Percentiles rank a stretch among this genome's conserved stretches.
These are phyloP conservation scores for Cladosporium velox DNA, from an alignment of 2,329 filamentous ascomycete species.

Conservation along the genomic window DNA sequence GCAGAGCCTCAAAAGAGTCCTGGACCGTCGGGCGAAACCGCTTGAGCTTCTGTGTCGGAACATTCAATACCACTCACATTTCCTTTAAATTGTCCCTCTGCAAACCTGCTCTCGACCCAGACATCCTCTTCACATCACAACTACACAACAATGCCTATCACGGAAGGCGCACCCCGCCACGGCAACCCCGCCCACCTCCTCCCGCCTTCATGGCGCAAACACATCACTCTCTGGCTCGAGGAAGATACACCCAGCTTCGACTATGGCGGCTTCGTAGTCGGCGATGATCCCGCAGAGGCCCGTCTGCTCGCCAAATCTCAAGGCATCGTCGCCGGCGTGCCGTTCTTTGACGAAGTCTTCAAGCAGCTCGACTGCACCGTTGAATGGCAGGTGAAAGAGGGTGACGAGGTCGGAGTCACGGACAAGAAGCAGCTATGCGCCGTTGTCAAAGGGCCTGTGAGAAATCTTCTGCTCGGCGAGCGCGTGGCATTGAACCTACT, in stretches of 20 bases:
- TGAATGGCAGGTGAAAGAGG: slow-evolving; percentile 82
- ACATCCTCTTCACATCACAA: not conserved
- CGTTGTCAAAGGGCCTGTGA: slow-evolving; percentile 80
- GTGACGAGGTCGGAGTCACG: slow-evolving; percentile 63
- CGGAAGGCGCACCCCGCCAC: slow-evolving; percentile 57
- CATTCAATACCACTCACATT: not conserved
- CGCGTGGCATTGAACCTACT: slow-evolving; percentile 89
- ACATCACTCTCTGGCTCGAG: slow-evolving; percentile 81
- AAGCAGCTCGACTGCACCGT: slow-evolving; percentile 84
- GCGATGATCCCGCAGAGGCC: slow-evolving; percentile 58
- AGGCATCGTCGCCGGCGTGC: slow-evolving; percentile 85
- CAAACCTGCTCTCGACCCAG: not conserved
- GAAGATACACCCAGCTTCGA: slow-evolving; percentile 97
- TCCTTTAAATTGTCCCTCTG: not conserved
- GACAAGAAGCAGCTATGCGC: slow-evolving; percentile 68
- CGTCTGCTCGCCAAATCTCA: slow-evolving; percentile 59
- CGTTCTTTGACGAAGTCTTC: slow-evolving; percentile 96
- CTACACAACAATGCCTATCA: slow-evolving; percentile 37
- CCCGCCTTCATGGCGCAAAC: slow-evolving; percentile 79
- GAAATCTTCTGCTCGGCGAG: slow-evolving; percentile 86
- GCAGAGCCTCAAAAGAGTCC: not conserved
- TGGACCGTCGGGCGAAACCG: not conserved
- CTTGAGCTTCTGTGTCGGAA: not conserved
- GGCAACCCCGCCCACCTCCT: slow-evolving; percentile 72
- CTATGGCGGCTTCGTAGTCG: slow-evolving; percentile 96